A percentile compares a stretch with the other conserved stretches of the same genome.
phyloP scores from a whole-genome alignment of 2,329 filamentous ascomycete genomes.

The Dothistroma septosporum region DNA sequence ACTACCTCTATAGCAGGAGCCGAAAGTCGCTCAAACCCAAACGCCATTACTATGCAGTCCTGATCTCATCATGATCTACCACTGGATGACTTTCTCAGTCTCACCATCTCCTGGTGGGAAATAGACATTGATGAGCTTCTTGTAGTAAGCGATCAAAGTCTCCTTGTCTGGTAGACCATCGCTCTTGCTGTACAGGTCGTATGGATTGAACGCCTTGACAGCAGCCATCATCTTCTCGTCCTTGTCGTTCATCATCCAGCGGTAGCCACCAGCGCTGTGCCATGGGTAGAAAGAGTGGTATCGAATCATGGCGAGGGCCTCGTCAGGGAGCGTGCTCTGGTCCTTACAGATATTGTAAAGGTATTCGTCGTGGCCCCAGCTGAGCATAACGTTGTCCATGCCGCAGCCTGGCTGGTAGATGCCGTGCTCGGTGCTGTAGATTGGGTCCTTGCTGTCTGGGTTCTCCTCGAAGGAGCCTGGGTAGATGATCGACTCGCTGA shows the following conservation, averaged over 20 bases:
- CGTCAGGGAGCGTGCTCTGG: slow-evolving; percentile 71
- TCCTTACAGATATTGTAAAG: slow-evolving; percentile 82
- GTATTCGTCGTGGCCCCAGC: slow-evolving; percentile 87
- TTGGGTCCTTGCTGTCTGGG: slow-evolving; percentile 65
- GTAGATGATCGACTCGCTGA: slow-evolving; percentile 75
- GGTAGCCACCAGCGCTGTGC: slow-evolving; percentile 78
- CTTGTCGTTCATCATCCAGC: slow-evolving; percentile 76
- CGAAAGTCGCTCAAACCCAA: slow-evolving; percentile 4
- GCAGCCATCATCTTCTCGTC: slow-evolving; percentile 76
- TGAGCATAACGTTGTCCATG: slow-evolving; percentile 81
- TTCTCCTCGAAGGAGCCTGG: slow-evolving; percentile 72
- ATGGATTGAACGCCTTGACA: slow-evolving; percentile 83
- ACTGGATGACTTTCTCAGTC: slow-evolving; percentile 57
- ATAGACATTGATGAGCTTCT: slow-evolving; percentile 68
- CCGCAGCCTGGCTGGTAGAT: slow-evolving; percentile 79
- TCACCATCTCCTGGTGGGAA: slow-evolving; percentile 38
- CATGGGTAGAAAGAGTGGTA: slow-evolving; percentile 93
- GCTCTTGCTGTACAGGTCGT: slow-evolving; percentile 88
- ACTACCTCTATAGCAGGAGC: slow-evolving; percentile 11
- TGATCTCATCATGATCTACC: slow-evolving; percentile 45
- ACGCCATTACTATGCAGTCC: neutral
- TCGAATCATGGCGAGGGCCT: slow-evolving; percentile 86
- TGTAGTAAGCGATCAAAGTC: slow-evolving; percentile 73
- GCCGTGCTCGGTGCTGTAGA: slow-evolving; percentile 72
- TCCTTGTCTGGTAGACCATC: slow-evolving; percentile 73